Evolutionary conservation across 164 flowering plant species (phyloP), one percentile per base, ranked within the genome.

Genomic region (Amborella trichopoda): DNA sequence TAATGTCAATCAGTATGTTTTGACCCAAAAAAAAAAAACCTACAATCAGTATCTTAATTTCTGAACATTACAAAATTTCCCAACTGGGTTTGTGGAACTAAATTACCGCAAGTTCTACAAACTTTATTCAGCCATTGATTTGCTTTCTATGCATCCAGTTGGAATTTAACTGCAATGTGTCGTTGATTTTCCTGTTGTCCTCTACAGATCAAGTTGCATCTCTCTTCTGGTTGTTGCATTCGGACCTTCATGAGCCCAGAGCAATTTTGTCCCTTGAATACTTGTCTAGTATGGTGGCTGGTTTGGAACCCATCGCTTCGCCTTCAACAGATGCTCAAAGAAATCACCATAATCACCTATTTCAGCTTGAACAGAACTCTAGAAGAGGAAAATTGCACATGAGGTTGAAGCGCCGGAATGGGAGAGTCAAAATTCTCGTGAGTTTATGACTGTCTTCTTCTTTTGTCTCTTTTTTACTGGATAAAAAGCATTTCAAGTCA

Each of bases 321-420:
- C 14, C 5, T 46, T 20, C 57, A n/a, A 22, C 50, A 22, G 53
- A 62, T 60, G 78, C 60, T 32, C 70, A 50, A 33, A 50, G 51
- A 61, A 50, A 54, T 18, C 48, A 55, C 58, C 36, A 49, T 37
- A 71, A 61, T 47, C 59, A 57, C 43, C 37, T 62, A 13, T 56
- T 73, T 45, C 45, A 60, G 44, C 50, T 46, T 50, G 81, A 77
- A 45, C 73, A 70, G 28, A 69, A 65, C 54, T 65, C 48, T 24
- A 56, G 51, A 42, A 68, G 65, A 62, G 99, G 88, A 39, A 81
- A 68, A 56, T 54, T 84, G 33, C 48, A 54, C 58, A 81, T 72
- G 27, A 77, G 83, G 37, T 55, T 72, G 20, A 91, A 91, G 67
- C 80, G 91, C 24, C 67, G 91, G 50, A 91, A 87, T 75, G 99